These are phyloP conservation scores for Saccharum spontaneum DNA, from an alignment of 176 grass and related monocot genomes.

Conservation along the genomic window DNA sequence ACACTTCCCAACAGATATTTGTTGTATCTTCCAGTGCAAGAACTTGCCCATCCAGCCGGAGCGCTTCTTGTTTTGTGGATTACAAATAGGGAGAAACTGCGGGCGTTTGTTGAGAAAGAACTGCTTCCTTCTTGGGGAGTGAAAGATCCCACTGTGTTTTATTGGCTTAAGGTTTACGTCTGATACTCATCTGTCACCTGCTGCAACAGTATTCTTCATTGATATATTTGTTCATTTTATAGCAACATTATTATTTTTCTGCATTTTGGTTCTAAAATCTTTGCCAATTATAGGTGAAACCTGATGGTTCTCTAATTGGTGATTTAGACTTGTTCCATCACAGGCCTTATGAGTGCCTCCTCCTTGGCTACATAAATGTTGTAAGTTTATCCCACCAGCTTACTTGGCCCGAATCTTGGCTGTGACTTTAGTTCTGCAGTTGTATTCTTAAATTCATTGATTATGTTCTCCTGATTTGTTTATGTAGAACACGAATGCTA, in stretches of 20 bases:
- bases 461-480: slow-evolving; percentile 12
- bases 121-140: slow-evolving; percentile 88
- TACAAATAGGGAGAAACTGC: slow-evolving; percentile 83
- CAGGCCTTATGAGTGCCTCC: slow-evolving; percentile 89
- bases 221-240: neutral
- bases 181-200: neutral
- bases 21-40: slow-evolving; percentile 80
- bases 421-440: neutral
- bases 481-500: slow-evolving; percentile 53
- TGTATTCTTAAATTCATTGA: slow-evolving; percentile 25
- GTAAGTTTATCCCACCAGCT: slow-evolving; percentile 35
- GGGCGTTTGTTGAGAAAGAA: slow-evolving; percentile 67
- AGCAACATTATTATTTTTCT: neutral
- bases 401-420: neutral
- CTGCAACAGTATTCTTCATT: neutral
- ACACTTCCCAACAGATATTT: slow-evolving; percentile 88
- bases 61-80: slow-evolving; percentile 91
- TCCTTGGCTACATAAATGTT: slow-evolving; percentile 83
- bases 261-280: slow-evolving; percentile 20
- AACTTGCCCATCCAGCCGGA: slow-evolving; percentile 81
- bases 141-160: slow-evolving; percentile 54
- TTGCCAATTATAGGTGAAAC: slow-evolving; percentile 59
- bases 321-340: slow-evolving; percentile 93
- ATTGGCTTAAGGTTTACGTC: slow-evolving; percentile 85
- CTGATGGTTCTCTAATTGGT: slow-evolving; percentile 79